Base-by-base conservation (phyloP, 2,329 filamentous ascomycete species). In the Fusarium tuaranense region DNA sequence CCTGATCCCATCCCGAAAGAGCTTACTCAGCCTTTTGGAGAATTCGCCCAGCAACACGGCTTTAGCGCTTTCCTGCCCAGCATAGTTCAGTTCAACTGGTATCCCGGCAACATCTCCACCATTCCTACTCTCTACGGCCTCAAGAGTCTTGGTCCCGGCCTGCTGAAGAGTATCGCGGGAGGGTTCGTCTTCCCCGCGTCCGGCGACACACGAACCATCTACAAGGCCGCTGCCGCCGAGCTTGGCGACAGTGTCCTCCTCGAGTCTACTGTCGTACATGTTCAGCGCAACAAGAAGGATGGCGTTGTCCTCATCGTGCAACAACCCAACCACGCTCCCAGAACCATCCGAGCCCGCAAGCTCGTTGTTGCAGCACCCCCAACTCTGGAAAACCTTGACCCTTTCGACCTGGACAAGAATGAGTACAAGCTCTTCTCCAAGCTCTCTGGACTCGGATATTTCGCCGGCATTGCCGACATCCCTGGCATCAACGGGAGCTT, bases 311-410 rank as follows among this genome's bases (percentile, higher is more conserved):
- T 74, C 0, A n/a, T 16, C 4, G 25, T 75, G 1, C 55, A 70
- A 30, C 72, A 67, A 5, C 4, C 41, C 10, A 46, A 48, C 7
- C 58, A 67, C 38, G 25, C 53, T 10, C 9, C 57, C 41, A 60
- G 57, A 2, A 39, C 66, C 32, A 55, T 72, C 27, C 46, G 62
- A 1, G 75, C 75, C 0, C 71, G 69, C 20, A 77, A 78, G 44
- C 65, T 77, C 0, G 18, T 77, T 1, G 59, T 77, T 2, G 75
- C 75, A 1, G 68, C 76, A 10, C 75, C 75, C 1, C 75, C 71
- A 13, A 73, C 68, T 9, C 13, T 76, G 0, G 13, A 76, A 14
- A 68, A 76, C 5, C 44, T 72, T 38, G 44, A 30, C 1, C 4
- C 55, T 5, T 59, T 62, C 5, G 75, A 78, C 2, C 51, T 77